Evolutionary conservation across 805 yeast species (phyloP), one percentile per base, ranked within the genome.

Genomic region (Starmerella ratchasimensis): DNA sequence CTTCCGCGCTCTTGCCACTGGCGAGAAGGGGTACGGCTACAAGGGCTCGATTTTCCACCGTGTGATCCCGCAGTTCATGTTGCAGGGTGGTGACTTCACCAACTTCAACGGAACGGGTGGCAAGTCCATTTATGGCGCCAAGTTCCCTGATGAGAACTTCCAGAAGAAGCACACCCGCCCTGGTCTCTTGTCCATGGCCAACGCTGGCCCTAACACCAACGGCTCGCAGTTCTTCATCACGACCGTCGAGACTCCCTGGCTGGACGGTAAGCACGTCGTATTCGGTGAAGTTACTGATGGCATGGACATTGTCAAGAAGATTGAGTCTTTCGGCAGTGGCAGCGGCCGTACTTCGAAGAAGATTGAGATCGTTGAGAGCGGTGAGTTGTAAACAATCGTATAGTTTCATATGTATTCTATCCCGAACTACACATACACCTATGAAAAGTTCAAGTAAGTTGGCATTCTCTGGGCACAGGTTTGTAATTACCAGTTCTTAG

Each of bases 181-280:
- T 69, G 71, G 84, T 72, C 65, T 79, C 64, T 62, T 82, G 56
- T 81, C 94, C 46, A 88, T 88, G 96, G 96, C 96, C 61, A 88
- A 88, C 61, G 93, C 96, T 48, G 96, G 96, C 53, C 94, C 93
- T 63, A 81, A 83, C 76, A 82, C 96, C 67, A 88, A 88, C 68
- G 96, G 96, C 41, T 84, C 95, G 39, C 97, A 86, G 68, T 86
- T 86, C 67, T 86, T 88, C 73, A 79, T 83, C 67, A 83, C 95
- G 62, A 83, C 94, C 41, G 86, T 80, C 38, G 69, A 77, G 50
- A 68, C 78, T 55, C 79, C 90, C 44, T 81, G 90, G 88, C 72
- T 86, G 62, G 93, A 84, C 57, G 94, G 94, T 47, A 76, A 78
- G 65, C 93, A 84, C 71, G 94, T 82, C 57, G 95, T 86, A 44